A percentile compares a stretch with the other conserved stretches of the same genome.
These are phyloP conservation scores for Santalum album DNA, from an alignment of 164 flowering plant genomes.

Conservation along the genomic window DNA sequence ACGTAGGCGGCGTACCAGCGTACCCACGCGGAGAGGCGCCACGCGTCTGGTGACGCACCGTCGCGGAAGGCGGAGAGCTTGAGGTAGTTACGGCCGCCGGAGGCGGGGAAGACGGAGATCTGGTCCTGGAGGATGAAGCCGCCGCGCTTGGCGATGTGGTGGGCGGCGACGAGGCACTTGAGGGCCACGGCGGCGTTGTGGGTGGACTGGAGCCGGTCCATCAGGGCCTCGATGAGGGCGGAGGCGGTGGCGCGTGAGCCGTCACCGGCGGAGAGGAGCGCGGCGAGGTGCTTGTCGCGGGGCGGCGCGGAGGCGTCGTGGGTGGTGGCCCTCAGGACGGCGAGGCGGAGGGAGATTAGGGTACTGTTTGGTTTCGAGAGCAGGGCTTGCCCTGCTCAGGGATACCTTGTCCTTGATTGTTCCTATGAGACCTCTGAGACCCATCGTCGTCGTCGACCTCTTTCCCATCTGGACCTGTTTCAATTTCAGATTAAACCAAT, in stretches of 20 bases:
- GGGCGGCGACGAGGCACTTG: slow-evolving; percentile 3
- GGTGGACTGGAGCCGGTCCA: slow-evolving; percentile 2
- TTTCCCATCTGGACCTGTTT: too few relatives aligned
- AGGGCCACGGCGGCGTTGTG: not conserved
- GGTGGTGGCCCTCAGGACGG: not conserved
- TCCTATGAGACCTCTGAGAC: not conserved
- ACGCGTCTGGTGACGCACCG: not conserved
- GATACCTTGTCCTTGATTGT: not conserved
- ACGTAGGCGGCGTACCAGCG: not conserved
- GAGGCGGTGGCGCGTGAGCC: not conserved
- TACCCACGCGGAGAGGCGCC: not conserved
- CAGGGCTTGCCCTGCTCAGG: not conserved
- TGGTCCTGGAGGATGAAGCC: slow-evolving; percentile 1
- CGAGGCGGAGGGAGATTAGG: not conserved
- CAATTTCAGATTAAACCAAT: too few relatives aligned
- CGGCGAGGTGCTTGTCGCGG: not conserved
- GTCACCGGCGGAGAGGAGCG: not conserved
- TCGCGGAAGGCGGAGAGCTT: not conserved
- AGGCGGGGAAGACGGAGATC: not conserved
- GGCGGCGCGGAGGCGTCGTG: slow-evolving; percentile 2
- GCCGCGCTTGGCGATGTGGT: slow-evolving; percentile 1
- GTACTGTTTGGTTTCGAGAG: too few relatives aligned
- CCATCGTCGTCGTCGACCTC: too few relatives aligned
- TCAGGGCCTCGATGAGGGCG: not conserved
- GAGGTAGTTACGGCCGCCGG: slow-evolving; percentile 2